Evolutionary conservation across 2,329 filamentous ascomycete species (phyloP).

Genomic region (Pseudomassariella vexata): DNA sequence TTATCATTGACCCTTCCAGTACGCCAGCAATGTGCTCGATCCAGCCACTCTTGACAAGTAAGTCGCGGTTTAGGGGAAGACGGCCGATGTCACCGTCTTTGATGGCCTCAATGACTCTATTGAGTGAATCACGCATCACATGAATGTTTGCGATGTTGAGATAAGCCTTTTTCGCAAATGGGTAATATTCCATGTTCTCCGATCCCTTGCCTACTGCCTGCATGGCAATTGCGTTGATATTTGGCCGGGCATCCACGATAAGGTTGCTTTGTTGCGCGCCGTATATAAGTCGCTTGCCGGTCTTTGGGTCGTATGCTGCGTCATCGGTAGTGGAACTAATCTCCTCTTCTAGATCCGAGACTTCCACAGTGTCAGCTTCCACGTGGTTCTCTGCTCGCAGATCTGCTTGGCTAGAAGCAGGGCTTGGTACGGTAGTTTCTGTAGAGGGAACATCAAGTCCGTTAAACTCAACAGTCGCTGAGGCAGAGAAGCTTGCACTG

Average conservation of each 20-base stretch:
- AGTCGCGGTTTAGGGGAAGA: slow-evolving; percentile 73
- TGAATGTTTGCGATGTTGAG: slow-evolving; percentile 98
- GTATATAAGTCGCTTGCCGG: slow-evolving; percentile 64
- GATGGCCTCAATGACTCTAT: slow-evolving; percentile 80
- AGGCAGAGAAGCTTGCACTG: slow-evolving; percentile 83
- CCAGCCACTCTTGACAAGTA: slow-evolving; percentile 82
- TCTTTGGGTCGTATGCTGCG: slow-evolving; percentile 50
- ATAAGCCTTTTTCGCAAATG: slow-evolving; percentile 83
- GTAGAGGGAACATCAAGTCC: slow-evolving; percentile 23
- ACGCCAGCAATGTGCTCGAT: slow-evolving; percentile 82
- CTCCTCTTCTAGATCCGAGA: slow-evolving; percentile 65
- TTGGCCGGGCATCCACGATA: slow-evolving; percentile 92
- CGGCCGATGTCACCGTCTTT: slow-evolving; percentile 88
- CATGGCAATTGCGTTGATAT: slow-evolving; percentile 90
- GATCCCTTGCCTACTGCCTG: slow-evolving; percentile 89
- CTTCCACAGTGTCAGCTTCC: slow-evolving; percentile 50
- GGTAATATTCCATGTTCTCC: slow-evolving; percentile 97
- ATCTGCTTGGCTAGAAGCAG: slow-evolving; percentile 46
- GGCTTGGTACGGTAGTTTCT: slow-evolving; percentile 30
- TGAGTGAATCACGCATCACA: slow-evolving; percentile 89
- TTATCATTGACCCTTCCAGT: slow-evolving; percentile 76
- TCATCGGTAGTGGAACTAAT: slow-evolving; percentile 50
- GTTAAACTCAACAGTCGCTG: slow-evolving; percentile 36
- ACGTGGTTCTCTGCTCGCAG: slow-evolving; percentile 27
- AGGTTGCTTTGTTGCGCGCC: slow-evolving; percentile 90